Conservation (phyloP, 495 filamentous ascomycete species). For the Penicillium desertorum region DNA sequence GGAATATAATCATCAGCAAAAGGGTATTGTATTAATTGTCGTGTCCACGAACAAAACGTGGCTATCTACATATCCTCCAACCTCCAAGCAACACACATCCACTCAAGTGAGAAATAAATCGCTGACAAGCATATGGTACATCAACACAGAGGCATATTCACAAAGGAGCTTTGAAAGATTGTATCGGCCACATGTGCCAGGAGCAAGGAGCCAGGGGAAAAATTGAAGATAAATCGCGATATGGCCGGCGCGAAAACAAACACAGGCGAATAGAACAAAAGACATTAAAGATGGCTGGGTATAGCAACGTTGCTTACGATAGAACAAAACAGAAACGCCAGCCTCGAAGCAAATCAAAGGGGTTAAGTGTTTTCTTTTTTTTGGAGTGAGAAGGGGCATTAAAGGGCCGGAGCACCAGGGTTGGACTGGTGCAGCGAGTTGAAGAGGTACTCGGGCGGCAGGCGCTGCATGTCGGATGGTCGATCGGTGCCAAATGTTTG, state of each 20-base stretch:
- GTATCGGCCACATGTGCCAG: slow-evolving; percentile 5
- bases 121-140: slow-evolving; percentile 28
- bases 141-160: slow-evolving; percentile 16
- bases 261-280: slow-evolving; percentile 23
- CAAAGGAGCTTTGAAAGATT: slow-evolving; percentile 4
- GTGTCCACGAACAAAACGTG: slow-evolving; percentile 31
- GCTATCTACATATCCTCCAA: slow-evolving; percentile 35
- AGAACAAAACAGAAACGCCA: slow-evolving; percentile 30
- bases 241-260: slow-evolving; percentile 20
- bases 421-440: slow-evolving; percentile 50
- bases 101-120: slow-evolving; percentile 11
- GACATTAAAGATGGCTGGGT: slow-evolving; percentile 40
- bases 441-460: slow-evolving; percentile 82
- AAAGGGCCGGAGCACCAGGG: slow-evolving; percentile 40
- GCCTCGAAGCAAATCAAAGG: slow-evolving; percentile 27
- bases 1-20: slow-evolving; percentile 7
- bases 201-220: not conserved
- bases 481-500: slow-evolving; percentile 69
- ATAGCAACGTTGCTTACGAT: slow-evolving; percentile 34
- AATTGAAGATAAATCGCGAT: slow-evolving; percentile 14
- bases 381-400: slow-evolving; percentile 22
- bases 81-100: slow-evolving; percentile 15
- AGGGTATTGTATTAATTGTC: slow-evolving; percentile 19
- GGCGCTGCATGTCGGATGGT: slow-evolving; percentile 69
- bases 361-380: slow-evolving; percentile 18